These are phyloP conservation scores for Rhizopogon vulgaris DNA, from an alignment of 768 basidiomycete species.

Conservation along the genomic window DNA sequence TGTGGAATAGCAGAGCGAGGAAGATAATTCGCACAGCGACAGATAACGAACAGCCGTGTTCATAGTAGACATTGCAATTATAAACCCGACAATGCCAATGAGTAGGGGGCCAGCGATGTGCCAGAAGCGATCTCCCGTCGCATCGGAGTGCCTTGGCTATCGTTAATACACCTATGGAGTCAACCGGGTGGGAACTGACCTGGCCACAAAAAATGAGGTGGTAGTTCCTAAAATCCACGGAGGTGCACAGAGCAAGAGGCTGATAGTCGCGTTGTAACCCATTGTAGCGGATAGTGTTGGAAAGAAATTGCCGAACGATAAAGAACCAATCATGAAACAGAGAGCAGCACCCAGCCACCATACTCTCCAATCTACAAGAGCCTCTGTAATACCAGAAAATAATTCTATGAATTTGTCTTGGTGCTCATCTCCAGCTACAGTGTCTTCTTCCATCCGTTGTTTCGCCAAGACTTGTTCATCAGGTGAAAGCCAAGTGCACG, in stretches of 20 bases:
- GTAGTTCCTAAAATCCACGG: conserved; percentile 62
- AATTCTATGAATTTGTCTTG: conserved; percentile 30
- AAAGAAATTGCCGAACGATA: conserved; percentile 77
- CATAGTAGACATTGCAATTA: conserved; percentile 58
- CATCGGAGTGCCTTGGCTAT: conserved; percentile 61
- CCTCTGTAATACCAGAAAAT: conserved; percentile 45
- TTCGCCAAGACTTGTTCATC: conserved; percentile 50
- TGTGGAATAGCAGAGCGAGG: not conserved
- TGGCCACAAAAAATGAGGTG: conserved; percentile 48
- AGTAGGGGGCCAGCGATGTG: conserved; percentile 53
- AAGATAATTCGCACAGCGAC: conserved; percentile 39
- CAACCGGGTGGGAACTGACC: conserved; percentile 24
- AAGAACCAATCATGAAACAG: conserved; percentile 45
- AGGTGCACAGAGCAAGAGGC: conserved; percentile 70
- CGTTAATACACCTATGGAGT: conserved; percentile 1
- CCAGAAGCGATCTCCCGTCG: conserved; percentile 61
- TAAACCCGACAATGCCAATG: conserved; percentile 60
- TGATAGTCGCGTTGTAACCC: conserved; percentile 54
- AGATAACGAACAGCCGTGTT: conserved; percentile 57
- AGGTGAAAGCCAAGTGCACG: conserved; percentile 51
- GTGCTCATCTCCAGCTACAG: conserved; percentile 43
- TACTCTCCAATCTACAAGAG: conserved; percentile 70
- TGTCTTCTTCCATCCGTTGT: conserved; percentile 56
- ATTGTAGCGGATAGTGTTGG: conserved; percentile 70
- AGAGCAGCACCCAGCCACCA: conserved; percentile 71